These are phyloP conservation scores for Periconia sp. DNA, from an alignment of 2,329 filamentous ascomycete genomes.

Conservation along the genomic window DNA sequence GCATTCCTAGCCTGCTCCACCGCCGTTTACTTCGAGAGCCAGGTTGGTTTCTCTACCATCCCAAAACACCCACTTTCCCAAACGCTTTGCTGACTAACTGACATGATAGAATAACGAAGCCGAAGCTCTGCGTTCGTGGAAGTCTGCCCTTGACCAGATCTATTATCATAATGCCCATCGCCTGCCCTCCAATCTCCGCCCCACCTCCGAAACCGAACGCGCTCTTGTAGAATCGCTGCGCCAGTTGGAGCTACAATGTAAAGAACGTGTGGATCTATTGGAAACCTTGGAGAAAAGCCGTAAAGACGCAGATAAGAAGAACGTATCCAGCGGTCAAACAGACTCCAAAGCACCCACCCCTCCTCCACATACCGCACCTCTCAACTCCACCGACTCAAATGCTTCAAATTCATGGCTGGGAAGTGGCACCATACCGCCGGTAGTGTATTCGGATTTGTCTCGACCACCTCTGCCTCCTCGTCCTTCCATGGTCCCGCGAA, in stretches of 20 bases:
- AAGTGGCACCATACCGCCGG: conserved; percentile 76
- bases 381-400: conserved; percentile 13
- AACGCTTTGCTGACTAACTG: conserved; percentile 1
- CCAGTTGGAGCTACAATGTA: conserved; percentile 86
- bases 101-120: conserved; percentile 75
- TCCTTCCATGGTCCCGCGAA: conserved; percentile 50
- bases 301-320: conserved; percentile 52
- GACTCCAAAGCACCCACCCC: conserved; percentile 25
- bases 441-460: conserved; percentile 80
- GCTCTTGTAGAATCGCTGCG: conserved; percentile 79
- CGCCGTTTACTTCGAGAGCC: conserved; percentile 91
- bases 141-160: conserved; percentile 82
- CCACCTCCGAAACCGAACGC: conserved; percentile 80
- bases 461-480: conserved; percentile 62
- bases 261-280: conserved; percentile 86
- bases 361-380: conserved; percentile 21
- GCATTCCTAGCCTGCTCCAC: conserved; percentile 94
- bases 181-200: conserved; percentile 67
- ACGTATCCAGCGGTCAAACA: conserved; percentile 13
- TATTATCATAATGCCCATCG: conserved; percentile 81
- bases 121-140: conserved; percentile 91
- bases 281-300: conserved; percentile 73
- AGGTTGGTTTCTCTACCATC: conserved; percentile 57
- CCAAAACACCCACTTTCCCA: conserved; percentile 1
- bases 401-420: conserved; percentile 64